phyloP scores from a whole-genome alignment of 306 rosid genomes.

The Carpinus fangiana region DNA sequence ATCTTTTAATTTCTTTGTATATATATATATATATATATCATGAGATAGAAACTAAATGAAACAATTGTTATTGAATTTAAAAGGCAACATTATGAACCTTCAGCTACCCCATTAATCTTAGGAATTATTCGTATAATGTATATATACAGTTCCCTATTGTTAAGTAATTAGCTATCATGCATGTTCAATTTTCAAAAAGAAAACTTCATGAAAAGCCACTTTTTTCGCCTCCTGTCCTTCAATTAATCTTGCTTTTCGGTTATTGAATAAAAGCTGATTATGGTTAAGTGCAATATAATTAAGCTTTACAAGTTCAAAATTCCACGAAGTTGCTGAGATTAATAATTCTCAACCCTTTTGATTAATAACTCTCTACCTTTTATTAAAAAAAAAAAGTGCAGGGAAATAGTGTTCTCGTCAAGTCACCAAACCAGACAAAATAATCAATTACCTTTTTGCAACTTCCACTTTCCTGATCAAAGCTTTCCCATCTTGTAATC shows the following conservation, averaged over 20 bases:
- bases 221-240: conserved; percentile 1
- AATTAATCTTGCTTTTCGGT: background rate
- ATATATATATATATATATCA: background rate
- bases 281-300: background rate
- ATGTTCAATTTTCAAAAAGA: background rate
- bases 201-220: background rate
- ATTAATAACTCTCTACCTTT: no score
- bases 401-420: background rate
- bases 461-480: conserved; percentile 2
- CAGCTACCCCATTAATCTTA: background rate
- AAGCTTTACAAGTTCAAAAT: background rate
- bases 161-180: background rate
- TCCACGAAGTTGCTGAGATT: background rate
- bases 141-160: background rate
- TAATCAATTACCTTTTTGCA: background rate
- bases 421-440: background rate
- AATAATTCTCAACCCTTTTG: no score
- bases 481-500: background rate
- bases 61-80: background rate
- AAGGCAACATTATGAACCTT: no score
- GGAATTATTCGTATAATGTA: background rate
- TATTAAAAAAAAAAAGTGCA: background rate
- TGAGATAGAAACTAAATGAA: background rate
- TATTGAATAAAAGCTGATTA: background rate
- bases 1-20: background rate